phyloP scores from a whole-genome alignment of 2,329 filamentous ascomycete genomes.

The Aspergillus phoenicis region DNA sequence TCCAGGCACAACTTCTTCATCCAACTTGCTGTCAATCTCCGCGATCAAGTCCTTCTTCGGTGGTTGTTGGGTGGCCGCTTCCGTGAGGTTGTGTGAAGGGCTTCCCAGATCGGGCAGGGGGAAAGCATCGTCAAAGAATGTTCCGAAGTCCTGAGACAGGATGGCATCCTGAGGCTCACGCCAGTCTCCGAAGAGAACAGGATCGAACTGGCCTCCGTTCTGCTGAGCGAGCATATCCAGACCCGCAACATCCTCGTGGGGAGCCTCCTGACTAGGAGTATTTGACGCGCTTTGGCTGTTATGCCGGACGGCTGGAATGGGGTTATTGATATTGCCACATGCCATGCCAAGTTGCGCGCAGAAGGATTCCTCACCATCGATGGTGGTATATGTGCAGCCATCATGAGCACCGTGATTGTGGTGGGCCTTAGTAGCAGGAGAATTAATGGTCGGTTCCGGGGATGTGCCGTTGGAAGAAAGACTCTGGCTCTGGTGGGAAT shows the following conservation, averaged over 20 bases:
- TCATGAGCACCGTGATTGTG: conserved; percentile 34
- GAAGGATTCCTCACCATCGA: conserved; percentile 49
- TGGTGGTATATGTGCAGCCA: conserved; percentile 32
- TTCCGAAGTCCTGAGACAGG: conserved; percentile 71
- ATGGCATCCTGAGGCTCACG: conserved; percentile 86
- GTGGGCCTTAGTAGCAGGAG: conserved; percentile 43
- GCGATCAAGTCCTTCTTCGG: conserved; percentile 72
- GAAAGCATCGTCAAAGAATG: conserved; percentile 74
- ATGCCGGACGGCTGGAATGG: conserved; percentile 43
- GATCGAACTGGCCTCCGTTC: conserved; percentile 85
- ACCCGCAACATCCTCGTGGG: conserved; percentile 24
- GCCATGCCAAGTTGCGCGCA: conserved; percentile 49
- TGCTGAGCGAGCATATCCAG: conserved; percentile 75
- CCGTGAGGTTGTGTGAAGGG: conserved; percentile 68
- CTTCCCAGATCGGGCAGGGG: conserved; percentile 75
- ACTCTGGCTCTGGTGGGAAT: conserved; percentile 47
- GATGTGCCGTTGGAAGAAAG: conserved; percentile 54
- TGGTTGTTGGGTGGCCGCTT: conserved; percentile 33
- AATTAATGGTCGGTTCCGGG: conserved; percentile 49
- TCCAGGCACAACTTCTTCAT: conserved; percentile 67
- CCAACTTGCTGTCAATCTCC: conserved; percentile 70
- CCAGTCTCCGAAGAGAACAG: conserved; percentile 88
- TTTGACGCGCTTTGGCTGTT: conserved; percentile 36
- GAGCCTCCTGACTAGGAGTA: conserved; percentile 25
- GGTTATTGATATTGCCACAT: conserved; percentile 50